These are phyloP conservation scores for Dothidotthia symphoricarpi DNA, from an alignment of 2,329 filamentous ascomycete genomes.

Conservation along the genomic window DNA sequence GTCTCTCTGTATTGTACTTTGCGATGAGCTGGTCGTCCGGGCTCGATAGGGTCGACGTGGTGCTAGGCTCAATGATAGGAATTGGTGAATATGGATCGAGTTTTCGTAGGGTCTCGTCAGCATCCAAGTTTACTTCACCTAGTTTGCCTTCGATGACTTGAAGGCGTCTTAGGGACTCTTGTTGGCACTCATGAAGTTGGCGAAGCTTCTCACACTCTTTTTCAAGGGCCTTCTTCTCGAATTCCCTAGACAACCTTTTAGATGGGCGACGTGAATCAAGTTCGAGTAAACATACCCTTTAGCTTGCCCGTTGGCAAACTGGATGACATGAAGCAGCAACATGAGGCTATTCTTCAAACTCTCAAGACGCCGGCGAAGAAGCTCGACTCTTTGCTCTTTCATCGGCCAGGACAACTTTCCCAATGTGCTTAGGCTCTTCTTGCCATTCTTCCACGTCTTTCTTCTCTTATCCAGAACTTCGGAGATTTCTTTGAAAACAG, in stretches of 20 bases:
- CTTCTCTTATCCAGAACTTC: constrained; percentile 22
- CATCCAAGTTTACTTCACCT: constrained; percentile 8
- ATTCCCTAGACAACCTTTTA: constrained; percentile 11
- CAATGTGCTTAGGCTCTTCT: constrained; percentile 11
- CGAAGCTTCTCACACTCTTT: constrained; percentile 27
- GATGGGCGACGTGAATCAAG: background rate
- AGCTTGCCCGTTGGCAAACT: constrained; percentile 23
- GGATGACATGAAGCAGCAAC: constrained; percentile 28
- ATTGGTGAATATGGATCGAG: background rate
- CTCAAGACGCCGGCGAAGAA: constrained; percentile 24
- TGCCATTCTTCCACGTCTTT: constrained; percentile 15
- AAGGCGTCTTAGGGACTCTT: constrained; percentile 23
- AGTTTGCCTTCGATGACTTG: constrained; percentile 23
- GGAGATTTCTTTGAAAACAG: constrained; percentile 26
- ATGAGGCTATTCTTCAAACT: constrained; percentile 29
- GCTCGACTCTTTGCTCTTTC: constrained; percentile 26
- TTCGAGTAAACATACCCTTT: constrained; percentile 18
- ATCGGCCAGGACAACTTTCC: constrained; percentile 26
- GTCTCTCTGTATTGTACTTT: constrained; percentile 1
- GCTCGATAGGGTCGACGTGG: too few relatives aligned
- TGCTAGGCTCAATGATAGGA: too few relatives aligned
- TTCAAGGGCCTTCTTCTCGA: constrained; percentile 18
- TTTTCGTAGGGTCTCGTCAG: too few relatives aligned
- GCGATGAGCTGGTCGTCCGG: background rate
- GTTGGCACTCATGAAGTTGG: constrained; percentile 25